A percentile compares a stretch with the other conserved stretches of the same genome.
Evolutionary conservation across 768 basidiomycete species (phyloP).

Genomic region (Amanita phalloides): DNA sequence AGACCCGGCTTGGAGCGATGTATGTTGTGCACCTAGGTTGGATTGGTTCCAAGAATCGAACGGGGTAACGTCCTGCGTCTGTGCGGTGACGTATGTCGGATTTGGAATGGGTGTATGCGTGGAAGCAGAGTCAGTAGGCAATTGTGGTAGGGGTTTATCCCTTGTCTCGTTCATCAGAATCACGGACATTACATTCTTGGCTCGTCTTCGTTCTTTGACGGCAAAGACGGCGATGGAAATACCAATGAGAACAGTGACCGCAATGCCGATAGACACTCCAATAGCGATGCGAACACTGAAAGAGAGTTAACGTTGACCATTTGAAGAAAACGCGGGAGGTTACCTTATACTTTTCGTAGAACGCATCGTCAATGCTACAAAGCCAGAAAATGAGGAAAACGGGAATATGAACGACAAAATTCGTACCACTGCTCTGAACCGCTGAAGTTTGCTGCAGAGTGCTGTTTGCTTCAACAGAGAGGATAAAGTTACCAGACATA

Average conservation of each 20-base stretch:
- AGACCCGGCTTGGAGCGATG: slow-evolving; percentile 21
- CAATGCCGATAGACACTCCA: slow-evolving; percentile 29
- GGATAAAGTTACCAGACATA: not conserved
- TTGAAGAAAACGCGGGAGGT: not conserved
- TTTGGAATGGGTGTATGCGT: not conserved
- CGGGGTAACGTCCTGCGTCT: not conserved
- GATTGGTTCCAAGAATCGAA: not conserved
- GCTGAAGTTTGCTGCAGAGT: not conserved
- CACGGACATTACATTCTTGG: no score
- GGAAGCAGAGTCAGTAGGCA: not conserved
- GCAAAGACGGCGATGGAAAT: slow-evolving; percentile 32
- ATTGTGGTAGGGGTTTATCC: not conserved
- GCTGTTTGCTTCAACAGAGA: not conserved
- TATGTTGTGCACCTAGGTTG: not conserved
- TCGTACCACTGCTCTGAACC: not conserved
- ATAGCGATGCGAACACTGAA: slow-evolving; percentile 22
- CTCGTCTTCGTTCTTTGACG: slow-evolving; percentile 21
- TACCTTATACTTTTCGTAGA: not conserved
- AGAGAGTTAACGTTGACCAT: not conserved
- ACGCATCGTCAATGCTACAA: not conserved
- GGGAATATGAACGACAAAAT: not conserved
- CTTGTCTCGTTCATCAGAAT: not conserved
- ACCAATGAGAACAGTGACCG: slow-evolving; percentile 27
- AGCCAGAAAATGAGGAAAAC: not conserved
- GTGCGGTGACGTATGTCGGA: not conserved